Evolutionary conservation across 306 rosid genomes (phyloP).

Genomic region (Erythrophleum fordii): DNA sequence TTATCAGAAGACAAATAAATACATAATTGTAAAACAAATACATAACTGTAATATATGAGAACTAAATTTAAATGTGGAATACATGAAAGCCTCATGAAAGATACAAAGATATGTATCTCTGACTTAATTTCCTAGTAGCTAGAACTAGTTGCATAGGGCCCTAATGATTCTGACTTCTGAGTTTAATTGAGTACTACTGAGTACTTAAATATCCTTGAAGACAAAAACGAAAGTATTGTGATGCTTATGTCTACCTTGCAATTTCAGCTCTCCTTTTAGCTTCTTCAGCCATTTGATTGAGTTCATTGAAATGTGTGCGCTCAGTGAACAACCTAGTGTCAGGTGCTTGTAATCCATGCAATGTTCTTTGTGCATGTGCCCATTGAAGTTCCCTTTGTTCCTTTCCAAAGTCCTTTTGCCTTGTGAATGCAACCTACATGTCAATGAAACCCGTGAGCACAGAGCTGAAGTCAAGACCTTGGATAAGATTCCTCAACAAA

Average conservation of each 20-base stretch:
- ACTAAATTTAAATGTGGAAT: neutral
- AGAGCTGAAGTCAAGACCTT: neutral
- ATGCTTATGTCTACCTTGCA: conserved; percentile 60
- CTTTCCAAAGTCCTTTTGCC: conserved; percentile 99
- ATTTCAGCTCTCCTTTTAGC: conserved; percentile 99
- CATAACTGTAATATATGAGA: neutral
- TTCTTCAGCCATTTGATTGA: conserved; percentile 97
- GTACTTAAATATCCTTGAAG: neutral
- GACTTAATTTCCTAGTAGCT: neutral
- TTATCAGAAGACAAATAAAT: conserved; percentile 11
- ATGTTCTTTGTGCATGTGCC: conserved; percentile 98
- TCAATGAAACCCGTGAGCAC: conserved; percentile 33
- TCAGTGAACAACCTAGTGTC: conserved; percentile 87
- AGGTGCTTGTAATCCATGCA: conserved; percentile 91
- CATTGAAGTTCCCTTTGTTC: conserved; percentile 98
- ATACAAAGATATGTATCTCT: neutral
- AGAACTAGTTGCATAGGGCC: neutral
- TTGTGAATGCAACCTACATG: conserved; percentile 91
- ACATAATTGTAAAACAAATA: neutral
- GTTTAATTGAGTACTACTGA: neutral
- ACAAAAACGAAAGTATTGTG: neutral
- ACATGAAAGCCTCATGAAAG: neutral
- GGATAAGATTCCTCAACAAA: conserved; percentile 31
- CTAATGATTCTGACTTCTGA: neutral
- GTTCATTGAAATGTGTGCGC: conserved; percentile 80